Evolutionary conservation across 139 green algal species (phyloP), one percentile per base, ranked within the genome.

Genomic region (Zygnema cylindricum): DNA sequence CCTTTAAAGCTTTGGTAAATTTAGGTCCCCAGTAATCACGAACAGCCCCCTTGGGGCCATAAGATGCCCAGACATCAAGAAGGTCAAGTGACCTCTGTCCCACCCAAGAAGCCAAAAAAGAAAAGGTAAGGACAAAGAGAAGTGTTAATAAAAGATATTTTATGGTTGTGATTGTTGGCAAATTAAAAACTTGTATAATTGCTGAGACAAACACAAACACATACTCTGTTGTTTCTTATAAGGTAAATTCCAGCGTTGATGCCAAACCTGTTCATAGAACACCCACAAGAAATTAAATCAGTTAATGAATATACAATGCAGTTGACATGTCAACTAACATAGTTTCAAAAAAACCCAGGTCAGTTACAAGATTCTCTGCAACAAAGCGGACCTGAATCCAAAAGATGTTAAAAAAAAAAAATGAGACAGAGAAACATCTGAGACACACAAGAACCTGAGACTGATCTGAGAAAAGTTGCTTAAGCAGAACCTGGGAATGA

Each of bases 31-130:
- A 41, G 36, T 79, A 41, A 11, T 42, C 38, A 3, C 71, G 71
- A 16, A 79, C 71, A 41, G 36, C 36, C 11, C 71, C 71, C 11
- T 79, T 79, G 11, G 71, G 71, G 7, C 71, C 71, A 41, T 55
- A 55, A 25, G 36, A 43, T 79, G 71, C 71, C 71, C 71, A 79
- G 7, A 79, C 71, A 43, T 79, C 71, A 41, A 79, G 71, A 7
- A 79, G 16, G 11, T 79, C 71, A 11, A 79, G 71, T 11, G 38
- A 55, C 11, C 71, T 55, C 71, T 79, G 71, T 43, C 7, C 7
- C 49, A 63, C 7, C 16, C 49, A 16, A 63, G 49, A 63, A 25
- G 49, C 16, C 16, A 63, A 16, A 63, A 63, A 7, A 7, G 16
- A 63, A 63, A 16, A 16, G 7, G 49, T 63, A 63, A 63, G 49